These are phyloP conservation scores for Psilocybe sp. DNA, from an alignment of 768 basidiomycete genomes.

Conservation along the genomic window DNA sequence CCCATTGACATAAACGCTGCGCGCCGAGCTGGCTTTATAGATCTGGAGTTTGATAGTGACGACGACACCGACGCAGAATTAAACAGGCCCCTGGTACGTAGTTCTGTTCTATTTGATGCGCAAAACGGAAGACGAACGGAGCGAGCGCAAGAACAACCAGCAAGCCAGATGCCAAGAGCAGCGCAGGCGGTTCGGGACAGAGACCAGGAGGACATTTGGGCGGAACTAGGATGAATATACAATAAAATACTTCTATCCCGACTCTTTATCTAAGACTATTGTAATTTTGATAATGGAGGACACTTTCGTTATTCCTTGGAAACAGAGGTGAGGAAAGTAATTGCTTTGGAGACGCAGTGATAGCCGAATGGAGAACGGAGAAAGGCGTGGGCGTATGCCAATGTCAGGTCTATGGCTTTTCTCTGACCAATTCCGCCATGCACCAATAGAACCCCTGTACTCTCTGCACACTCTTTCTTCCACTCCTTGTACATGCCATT, in stretches of 20 bases:
- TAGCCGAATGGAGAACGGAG: conserved; percentile 5
- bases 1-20: conserved; percentile 80
- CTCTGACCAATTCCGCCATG: conserved; percentile 12
- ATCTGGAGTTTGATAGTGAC: conserved; percentile 69
- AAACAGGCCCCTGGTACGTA: conserved; percentile 54
- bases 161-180: conserved; percentile 53
- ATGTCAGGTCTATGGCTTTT: conserved; percentile 10
- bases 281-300: conserved; percentile 2
- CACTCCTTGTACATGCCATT: neutral
- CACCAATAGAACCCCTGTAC: conserved; percentile 11
- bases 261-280: neutral
- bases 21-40: conserved; percentile 66
- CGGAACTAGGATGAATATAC: conserved; percentile 49
- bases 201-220: conserved; percentile 72
- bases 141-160: conserved; percentile 19
- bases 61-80: conserved; percentile 64
- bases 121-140: conserved; percentile 17
- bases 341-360: conserved; percentile 2
- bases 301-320: no score
- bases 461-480: conserved; percentile 17
- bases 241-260: neutral
- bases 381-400: conserved; percentile 20
- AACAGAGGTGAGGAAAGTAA: neutral
- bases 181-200: conserved; percentile 52
- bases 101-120: conserved; percentile 66